Conservation (phyloP, 2,329 filamentous ascomycete genomes). For the Meredithiella fracta region DNA sequence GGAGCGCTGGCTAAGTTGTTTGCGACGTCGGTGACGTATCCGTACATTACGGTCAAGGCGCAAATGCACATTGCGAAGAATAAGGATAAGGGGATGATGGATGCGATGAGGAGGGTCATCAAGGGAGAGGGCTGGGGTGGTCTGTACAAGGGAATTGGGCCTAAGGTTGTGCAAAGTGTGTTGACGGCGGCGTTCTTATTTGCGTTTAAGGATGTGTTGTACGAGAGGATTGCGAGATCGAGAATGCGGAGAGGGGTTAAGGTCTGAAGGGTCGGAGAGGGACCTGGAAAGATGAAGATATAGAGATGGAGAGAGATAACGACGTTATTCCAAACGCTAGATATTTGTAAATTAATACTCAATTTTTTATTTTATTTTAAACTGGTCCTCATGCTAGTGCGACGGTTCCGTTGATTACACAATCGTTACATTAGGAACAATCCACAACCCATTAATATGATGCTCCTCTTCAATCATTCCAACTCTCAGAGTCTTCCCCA, state of each 20-base stretch:
- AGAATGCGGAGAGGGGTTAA: conserved; percentile 31
- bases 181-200: conserved; percentile 92
- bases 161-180: conserved; percentile 94
- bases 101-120: conserved; percentile 63
- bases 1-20: conserved; percentile 89
- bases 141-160: conserved; percentile 85
- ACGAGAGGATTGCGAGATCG: conserved; percentile 60
- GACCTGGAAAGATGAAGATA: not conserved
- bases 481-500: conserved; percentile 2
- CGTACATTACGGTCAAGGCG: conserved; percentile 97
- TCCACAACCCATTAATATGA: conserved; percentile 9
- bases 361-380: not conserved
- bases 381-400: not conserved
- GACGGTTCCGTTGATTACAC: not conserved
- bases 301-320: too few species aligned
- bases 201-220: conserved; percentile 93
- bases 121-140: conserved; percentile 81
- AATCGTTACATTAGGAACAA: conserved; percentile 7
- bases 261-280: conserved; percentile 4
- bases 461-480: conserved; percentile 1
- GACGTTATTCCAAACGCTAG: not conserved
- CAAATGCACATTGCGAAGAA: conserved; percentile 82
- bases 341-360: conserved; percentile 1
- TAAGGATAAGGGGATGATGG: conserved; percentile 62
- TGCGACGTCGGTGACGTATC: conserved; percentile 86